Percentiles rank a stretch among this genome's conserved stretches.
Evolutionary conservation across 2,329 filamentous ascomycete species (phyloP).

Genomic region (Fusarium sublunatum): DNA sequence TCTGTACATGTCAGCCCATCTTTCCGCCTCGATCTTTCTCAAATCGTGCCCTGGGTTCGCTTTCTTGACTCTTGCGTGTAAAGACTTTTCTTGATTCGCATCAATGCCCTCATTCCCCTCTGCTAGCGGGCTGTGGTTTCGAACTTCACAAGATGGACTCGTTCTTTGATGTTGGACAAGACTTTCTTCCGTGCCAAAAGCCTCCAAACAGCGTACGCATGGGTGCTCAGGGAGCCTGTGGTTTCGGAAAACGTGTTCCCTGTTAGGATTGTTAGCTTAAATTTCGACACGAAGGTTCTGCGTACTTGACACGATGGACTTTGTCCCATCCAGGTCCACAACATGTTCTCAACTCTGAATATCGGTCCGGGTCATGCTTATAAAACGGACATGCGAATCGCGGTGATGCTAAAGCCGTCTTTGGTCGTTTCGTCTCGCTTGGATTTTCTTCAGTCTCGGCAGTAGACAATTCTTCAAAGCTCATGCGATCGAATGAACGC

Average conservation of each 20-base stretch:
- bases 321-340: constrained; percentile 29
- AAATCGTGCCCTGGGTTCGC: neutral
- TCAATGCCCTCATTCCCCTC: constrained; percentile 18
- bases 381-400: constrained; percentile 36
- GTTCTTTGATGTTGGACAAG: constrained; percentile 19
- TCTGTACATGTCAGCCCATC: constrained; percentile 26
- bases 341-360: constrained; percentile 20
- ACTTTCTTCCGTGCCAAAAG: constrained; percentile 3
- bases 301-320: constrained; percentile 34
- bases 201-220: constrained; percentile 23
- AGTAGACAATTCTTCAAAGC: constrained; percentile 8
- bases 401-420: neutral
- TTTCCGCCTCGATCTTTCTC: constrained; percentile 23
- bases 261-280: constrained; percentile 1
- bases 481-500: constrained; percentile 5
- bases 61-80: constrained; percentile 14
- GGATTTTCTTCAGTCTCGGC: neutral
- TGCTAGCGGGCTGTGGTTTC: neutral
- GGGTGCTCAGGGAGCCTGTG: constrained; percentile 21
- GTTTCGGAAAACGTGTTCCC: constrained; percentile 33
- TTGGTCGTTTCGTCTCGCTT: constrained; percentile 6
- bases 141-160: constrained; percentile 9
- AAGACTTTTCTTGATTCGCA: constrained; percentile 6
- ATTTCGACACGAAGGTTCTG: neutral
- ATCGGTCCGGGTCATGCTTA: constrained; percentile 26